These are phyloP conservation scores for Malassezia pachydermatis DNA, from an alignment of 1,284 basidiomycete species.

Conservation along the genomic window DNA sequence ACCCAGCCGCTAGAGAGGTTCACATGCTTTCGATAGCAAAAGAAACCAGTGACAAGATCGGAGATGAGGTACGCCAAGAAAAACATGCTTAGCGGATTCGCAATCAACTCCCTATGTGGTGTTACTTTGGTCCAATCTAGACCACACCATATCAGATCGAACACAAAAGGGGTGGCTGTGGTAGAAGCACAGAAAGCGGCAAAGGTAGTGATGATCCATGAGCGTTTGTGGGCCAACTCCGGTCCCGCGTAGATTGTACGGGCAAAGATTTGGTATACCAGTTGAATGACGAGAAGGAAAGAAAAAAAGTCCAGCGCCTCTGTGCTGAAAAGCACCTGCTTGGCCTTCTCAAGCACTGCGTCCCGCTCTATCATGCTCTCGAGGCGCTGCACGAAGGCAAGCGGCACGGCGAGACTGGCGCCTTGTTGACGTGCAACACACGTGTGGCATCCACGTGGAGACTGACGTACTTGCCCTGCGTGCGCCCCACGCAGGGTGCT, in stretches of 20 bases:
- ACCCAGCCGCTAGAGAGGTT: constrained; percentile 44
- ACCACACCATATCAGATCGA: constrained; percentile 28
- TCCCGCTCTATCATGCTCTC: background rate
- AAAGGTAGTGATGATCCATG: constrained; percentile 46
- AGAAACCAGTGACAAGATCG: constrained; percentile 36
- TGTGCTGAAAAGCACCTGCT: background rate
- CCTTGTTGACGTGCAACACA: background rate
- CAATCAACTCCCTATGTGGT: constrained; percentile 25
- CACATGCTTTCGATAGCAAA: constrained; percentile 43
- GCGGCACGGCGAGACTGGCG: background rate
- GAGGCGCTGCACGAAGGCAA: background rate
- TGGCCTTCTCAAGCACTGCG: background rate
- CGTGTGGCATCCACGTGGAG: background rate
- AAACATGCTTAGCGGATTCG: constrained; percentile 34
- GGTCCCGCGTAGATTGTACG: too few species aligned
- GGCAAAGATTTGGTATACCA: constrained; percentile 33
- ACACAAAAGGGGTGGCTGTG: constrained; percentile 35
- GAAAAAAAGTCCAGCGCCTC: constrained; percentile 17
- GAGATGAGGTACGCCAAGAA: constrained; percentile 43
- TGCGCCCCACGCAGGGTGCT: background rate
- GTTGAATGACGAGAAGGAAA: constrained; percentile 34
- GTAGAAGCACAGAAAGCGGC: constrained; percentile 35
- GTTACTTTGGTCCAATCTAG: constrained; percentile 32
- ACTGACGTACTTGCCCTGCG: background rate
- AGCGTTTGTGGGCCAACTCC: constrained; percentile 43